Percentiles rank a stretch among this genome's conserved stretches.
Evolutionary conservation across 129 eudicot species (phyloP).

Genomic region (Flaveria linearis): DNA sequence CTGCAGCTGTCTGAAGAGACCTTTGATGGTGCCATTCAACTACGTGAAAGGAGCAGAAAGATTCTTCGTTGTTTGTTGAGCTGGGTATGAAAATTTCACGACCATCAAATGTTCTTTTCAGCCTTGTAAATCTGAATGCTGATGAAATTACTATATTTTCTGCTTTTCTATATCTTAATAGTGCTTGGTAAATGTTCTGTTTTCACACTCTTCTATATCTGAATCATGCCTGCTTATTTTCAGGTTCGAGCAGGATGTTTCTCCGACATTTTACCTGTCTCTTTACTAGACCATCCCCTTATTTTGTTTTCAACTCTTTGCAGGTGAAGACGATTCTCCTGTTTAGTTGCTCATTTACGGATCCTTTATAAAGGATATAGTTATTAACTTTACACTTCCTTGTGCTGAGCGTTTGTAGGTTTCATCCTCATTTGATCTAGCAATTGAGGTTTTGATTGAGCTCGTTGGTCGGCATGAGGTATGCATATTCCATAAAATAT

Average conservation of each 20-base stretch:
- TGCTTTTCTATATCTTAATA: slow-evolving; percentile 6
- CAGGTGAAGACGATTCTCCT: slow-evolving; percentile 47
- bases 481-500: slow-evolving; percentile 33
- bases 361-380: slow-evolving; percentile 20
- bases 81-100: slow-evolving; percentile 61
- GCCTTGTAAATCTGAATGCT: slow-evolving; percentile 10
- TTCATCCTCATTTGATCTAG: slow-evolving; percentile 74
- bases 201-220: slow-evolving; percentile 22
- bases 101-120: slow-evolving; percentile 21
- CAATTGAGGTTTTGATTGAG: slow-evolving; percentile 88
- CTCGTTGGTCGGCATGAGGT: slow-evolving; percentile 90
- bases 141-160: slow-evolving; percentile 5
- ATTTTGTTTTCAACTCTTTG: slow-evolving; percentile 78
- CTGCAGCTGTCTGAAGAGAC: slow-evolving; percentile 65
- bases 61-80: slow-evolving; percentile 91
- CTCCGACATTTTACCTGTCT: slow-evolving; percentile 59
- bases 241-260: slow-evolving; percentile 99
- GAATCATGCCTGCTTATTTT: slow-evolving; percentile 30
- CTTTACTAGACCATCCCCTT: slow-evolving; percentile 75
- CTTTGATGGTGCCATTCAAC: slow-evolving; percentile 47
- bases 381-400: slow-evolving; percentile 23
- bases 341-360: slow-evolving; percentile 13
- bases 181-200: slow-evolving; percentile 4
- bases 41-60: slow-evolving; percentile 69
- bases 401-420: slow-evolving; percentile 49